These are phyloP conservation scores for Irpex rosettiformis DNA, from an alignment of 1,284 basidiomycete genomes.

Conservation along the genomic window DNA sequence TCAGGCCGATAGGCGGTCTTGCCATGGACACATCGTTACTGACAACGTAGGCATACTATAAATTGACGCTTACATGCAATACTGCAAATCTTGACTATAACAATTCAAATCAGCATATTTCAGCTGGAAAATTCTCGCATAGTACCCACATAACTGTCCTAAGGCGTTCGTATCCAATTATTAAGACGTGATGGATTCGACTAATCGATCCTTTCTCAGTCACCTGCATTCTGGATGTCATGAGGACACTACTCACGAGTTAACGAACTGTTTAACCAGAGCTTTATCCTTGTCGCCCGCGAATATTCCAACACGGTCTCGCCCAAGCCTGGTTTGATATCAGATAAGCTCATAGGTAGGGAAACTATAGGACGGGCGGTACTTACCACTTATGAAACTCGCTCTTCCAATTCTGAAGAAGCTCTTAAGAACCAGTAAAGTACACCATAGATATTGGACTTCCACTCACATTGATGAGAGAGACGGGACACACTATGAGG, in stretches of 20 bases:
- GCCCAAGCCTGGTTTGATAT: slow-evolving; percentile 81
- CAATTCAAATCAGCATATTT: not conserved
- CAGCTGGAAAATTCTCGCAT: not conserved
- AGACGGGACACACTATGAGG: slow-evolving; percentile 93
- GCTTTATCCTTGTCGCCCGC: slow-evolving; percentile 78
- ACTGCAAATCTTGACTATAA: slow-evolving; percentile 53
- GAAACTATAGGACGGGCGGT: not conserved
- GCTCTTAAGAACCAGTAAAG: slow-evolving; percentile 3
- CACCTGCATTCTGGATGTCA: not conserved
- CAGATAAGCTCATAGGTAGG: no score
- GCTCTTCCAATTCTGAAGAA: slow-evolving; percentile 84
- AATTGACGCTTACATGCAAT: slow-evolving; percentile 45
- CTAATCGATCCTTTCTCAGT: slow-evolving; percentile 33
- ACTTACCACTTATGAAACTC: slow-evolving; percentile 91
- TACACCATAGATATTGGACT: not conserved
- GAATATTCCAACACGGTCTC: slow-evolving; percentile 77
- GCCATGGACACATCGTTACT: not conserved
- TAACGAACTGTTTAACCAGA: slow-evolving; percentile 70
- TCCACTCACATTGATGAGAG: slow-evolving; percentile 71
- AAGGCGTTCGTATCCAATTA: slow-evolving; percentile 95
- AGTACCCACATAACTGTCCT: slow-evolving; percentile 68
- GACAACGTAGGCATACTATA: not conserved
- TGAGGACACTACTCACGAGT: slow-evolving; percentile 45
- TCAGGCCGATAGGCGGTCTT: slow-evolving; percentile 86
- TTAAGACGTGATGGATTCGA: slow-evolving; percentile 78